Conservation (phyloP, 2,329 filamentous ascomycete genomes). For the Fonsecaea multimorphosa region DNA sequence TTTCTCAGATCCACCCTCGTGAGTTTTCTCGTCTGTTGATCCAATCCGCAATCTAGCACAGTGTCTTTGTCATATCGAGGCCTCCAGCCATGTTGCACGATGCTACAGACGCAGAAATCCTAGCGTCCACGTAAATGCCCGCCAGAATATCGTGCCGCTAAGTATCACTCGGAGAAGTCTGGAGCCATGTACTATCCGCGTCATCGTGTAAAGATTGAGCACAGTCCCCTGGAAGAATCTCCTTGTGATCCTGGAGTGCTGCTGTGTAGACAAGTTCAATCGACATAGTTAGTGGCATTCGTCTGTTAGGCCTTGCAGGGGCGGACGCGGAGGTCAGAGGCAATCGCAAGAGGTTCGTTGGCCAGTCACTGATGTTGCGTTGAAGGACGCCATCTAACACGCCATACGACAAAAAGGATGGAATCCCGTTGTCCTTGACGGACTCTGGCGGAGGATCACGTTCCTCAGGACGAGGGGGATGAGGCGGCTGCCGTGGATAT, state of each 20-base stretch:
- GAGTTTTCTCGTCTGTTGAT: background rate
- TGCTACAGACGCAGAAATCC: background rate
- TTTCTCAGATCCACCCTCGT: background rate
- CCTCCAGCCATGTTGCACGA: background rate
- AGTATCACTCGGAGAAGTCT: background rate
- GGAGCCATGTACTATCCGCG: background rate
- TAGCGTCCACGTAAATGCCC: background rate
- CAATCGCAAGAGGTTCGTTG: background rate
- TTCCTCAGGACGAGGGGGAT: too few species aligned
- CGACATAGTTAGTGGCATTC: background rate
- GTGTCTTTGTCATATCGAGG: background rate
- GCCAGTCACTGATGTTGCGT: background rate
- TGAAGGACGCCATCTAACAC: background rate
- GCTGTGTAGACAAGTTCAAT: background rate
- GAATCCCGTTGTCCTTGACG: too few species aligned
- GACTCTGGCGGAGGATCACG: too few species aligned
- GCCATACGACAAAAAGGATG: too few species aligned
- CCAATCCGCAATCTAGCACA: background rate
- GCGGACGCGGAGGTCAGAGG: background rate
- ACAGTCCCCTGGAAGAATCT: background rate
- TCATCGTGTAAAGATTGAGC: background rate
- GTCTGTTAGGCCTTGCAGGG: background rate
- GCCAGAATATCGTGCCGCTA: background rate
- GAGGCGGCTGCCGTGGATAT: too few species aligned
- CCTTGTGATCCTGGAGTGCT: background rate